These are phyloP conservation scores for Rhodotorula babjevae DNA, from an alignment of 768 basidiomycete species.

Conservation along the genomic window DNA sequence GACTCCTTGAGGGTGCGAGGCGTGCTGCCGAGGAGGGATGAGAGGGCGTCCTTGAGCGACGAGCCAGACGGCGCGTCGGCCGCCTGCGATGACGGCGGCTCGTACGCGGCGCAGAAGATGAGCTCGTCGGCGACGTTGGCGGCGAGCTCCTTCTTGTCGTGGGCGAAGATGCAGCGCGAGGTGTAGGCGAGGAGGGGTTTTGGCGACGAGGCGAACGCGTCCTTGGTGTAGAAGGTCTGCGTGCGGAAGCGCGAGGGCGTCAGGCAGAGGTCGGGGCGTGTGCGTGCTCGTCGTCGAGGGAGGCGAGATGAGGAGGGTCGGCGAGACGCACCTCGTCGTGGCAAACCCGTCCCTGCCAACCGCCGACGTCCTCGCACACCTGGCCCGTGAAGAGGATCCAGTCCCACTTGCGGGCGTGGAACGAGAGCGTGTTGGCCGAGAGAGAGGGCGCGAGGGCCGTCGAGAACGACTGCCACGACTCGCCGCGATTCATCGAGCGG, in stretches of 20 bases:
- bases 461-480: constrained; percentile 76
- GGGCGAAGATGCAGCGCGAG: constrained; percentile 78
- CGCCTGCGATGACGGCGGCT: neutral
- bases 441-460: constrained; percentile 61
- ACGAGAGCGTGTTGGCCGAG: constrained; percentile 66
- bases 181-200: constrained; percentile 65
- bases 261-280: too few species aligned
- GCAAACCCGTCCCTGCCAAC: constrained; percentile 57
- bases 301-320: too few species aligned
- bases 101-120: constrained; percentile 78
- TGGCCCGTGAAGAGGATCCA: constrained; percentile 76
- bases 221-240: constrained; percentile 82
- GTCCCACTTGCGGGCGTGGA: constrained; percentile 72
- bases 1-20: constrained; percentile 52
- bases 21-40: constrained; percentile 43
- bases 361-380: constrained; percentile 55
- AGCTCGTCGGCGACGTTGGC: constrained; percentile 68
- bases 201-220: constrained; percentile 66
- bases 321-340: constrained; percentile 62
- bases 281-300: too few species aligned
- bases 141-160: constrained; percentile 76
- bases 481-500: constrained; percentile 79
- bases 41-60: constrained; percentile 45
- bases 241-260: too few species aligned
- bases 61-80: constrained; percentile 53